These are phyloP conservation scores for Ophiostoma piceae DNA, from an alignment of 2,329 filamentous ascomycete genomes.

Conservation along the genomic window DNA sequence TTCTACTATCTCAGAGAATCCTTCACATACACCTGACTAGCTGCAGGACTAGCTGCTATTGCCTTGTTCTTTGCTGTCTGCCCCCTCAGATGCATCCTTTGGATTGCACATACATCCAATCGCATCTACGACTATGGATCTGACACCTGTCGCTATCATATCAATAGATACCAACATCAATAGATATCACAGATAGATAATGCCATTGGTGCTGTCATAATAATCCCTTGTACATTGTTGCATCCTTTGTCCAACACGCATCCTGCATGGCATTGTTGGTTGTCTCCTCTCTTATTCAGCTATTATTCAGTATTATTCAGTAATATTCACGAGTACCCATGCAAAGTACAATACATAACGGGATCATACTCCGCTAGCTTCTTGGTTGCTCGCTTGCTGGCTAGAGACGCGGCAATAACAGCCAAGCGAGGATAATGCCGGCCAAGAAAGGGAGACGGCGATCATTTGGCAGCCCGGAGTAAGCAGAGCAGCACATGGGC, in stretches of 20 bases:
- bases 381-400: not conserved
- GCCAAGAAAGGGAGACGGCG: no score
- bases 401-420: not conserved
- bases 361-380: not conserved
- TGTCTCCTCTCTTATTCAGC: not conserved
- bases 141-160: not conserved
- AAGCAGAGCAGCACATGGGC: not conserved
- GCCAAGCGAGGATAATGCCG: no score
- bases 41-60: not conserved
- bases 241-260: not conserved
- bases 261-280: constrained; percentile 10
- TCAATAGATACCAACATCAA: no score
- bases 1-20: no score
- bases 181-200: no score
- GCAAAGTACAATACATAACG: no score
- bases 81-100: not conserved
- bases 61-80: not conserved
- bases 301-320: no score
- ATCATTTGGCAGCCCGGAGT: not conserved
- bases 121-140: not conserved
- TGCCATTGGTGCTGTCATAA: no score
- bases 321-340: no score
- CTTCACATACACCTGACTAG: not conserved
- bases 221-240: not conserved
- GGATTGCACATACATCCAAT: no score